A percentile compares a stretch with the other conserved stretches of the same genome.
Conservation (phyloP, 1,284 basidiomycete genomes). For the Leccinum griseonigrum region DNA sequence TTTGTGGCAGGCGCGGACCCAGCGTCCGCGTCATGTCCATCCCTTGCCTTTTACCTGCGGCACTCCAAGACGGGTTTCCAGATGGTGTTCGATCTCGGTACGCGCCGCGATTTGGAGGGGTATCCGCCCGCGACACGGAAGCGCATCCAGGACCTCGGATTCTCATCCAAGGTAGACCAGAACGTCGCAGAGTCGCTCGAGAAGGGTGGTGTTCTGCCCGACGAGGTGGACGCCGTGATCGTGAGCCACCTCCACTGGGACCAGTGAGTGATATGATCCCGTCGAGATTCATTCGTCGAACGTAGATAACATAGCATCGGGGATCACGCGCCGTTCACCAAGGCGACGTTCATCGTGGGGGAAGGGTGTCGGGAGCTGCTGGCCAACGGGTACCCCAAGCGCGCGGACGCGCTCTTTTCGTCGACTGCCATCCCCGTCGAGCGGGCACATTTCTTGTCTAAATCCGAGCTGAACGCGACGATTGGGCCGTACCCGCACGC, state of each 20-base stretch:
- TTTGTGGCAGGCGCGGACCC: constrained; percentile 38
- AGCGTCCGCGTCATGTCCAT: constrained; percentile 34
- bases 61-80: constrained; percentile 41
- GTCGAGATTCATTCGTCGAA: constrained; percentile 24
- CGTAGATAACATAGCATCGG: constrained; percentile 36
- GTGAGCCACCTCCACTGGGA: constrained; percentile 51
- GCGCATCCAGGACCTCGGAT: constrained; percentile 27
- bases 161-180: constrained; percentile 35
- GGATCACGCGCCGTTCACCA: constrained; percentile 43
- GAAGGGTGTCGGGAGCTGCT: constrained; percentile 36
- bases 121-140: constrained; percentile 36
- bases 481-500: constrained; percentile 52
- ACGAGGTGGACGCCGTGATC: constrained; percentile 44
- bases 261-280: constrained; percentile 27
- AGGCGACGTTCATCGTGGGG: constrained; percentile 47
- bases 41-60: constrained; percentile 48
- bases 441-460: constrained; percentile 39
- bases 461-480: constrained; percentile 34
- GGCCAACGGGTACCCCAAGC: constrained; percentile 40
- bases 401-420: constrained; percentile 36
- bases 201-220: constrained; percentile 45
- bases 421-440: constrained; percentile 41
- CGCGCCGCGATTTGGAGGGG: constrained; percentile 44
- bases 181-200: constrained; percentile 47
- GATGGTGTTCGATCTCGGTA: constrained; percentile 54